phyloP scores from a whole-genome alignment of 164 flowering plant genomes.

The Sextonia rubra region DNA sequence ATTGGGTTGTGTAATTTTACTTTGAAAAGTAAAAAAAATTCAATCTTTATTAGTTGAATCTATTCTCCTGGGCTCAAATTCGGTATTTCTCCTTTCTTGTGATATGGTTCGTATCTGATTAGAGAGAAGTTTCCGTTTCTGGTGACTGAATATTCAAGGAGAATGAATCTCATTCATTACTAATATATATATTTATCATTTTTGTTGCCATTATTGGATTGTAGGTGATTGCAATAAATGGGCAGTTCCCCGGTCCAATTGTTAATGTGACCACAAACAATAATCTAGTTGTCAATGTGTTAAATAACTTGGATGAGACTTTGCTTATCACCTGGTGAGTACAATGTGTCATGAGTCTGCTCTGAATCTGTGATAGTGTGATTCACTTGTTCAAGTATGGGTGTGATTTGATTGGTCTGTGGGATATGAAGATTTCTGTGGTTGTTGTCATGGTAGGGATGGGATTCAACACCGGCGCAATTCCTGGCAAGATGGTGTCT shows the following conservation, averaged over 20 bases:
- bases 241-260: constrained; percentile 81
- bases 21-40: too few species aligned
- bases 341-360: background rate
- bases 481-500: constrained; percentile 97
- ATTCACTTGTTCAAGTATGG: background rate
- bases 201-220: constrained; percentile 13
- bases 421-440: background rate
- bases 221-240: constrained; percentile 89
- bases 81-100: background rate
- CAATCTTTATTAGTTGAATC: background rate
- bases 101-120: background rate
- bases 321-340: constrained; percentile 77
- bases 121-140: background rate
- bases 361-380: background rate
- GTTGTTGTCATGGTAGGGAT: constrained; percentile 41
- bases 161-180: background rate
- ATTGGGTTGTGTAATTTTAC: too few species aligned
- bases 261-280: constrained; percentile 83
- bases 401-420: background rate
- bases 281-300: constrained; percentile 70
- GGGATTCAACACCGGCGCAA: constrained; percentile 76
- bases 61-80: background rate
- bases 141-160: background rate
- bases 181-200: background rate
- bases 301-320: constrained; percentile 73